Percentiles rank a stretch among this genome's conserved stretches.
Conservation (phyloP, 331 rosid species). For the Ulmus americana region DNA sequence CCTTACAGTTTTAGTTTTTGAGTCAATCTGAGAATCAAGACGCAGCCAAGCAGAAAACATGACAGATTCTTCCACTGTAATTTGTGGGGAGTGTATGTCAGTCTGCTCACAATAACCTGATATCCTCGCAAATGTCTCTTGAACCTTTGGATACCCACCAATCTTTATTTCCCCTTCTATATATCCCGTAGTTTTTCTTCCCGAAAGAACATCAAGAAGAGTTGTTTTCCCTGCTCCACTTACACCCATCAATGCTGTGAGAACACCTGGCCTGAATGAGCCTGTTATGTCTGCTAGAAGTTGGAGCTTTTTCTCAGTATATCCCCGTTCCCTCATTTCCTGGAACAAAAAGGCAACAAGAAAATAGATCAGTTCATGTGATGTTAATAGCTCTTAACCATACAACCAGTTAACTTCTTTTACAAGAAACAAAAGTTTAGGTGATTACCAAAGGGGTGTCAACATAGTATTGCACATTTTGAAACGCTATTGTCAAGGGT, state of each 20-base stretch:
- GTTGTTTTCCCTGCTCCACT: slow-evolving; percentile 68
- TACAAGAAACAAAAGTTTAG: neutral
- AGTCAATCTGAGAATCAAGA: slow-evolving; percentile 39
- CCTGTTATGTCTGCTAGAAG: slow-evolving; percentile 48
- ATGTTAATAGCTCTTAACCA: neutral
- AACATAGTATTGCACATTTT: slow-evolving; percentile 43
- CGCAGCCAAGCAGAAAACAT: slow-evolving; percentile 58
- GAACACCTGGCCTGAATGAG: slow-evolving; percentile 44
- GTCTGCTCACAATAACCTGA: slow-evolving; percentile 58
- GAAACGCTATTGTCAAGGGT: slow-evolving; percentile 39
- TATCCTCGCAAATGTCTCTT: slow-evolving; percentile 50
- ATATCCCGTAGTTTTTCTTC: slow-evolving; percentile 52
- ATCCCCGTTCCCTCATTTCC: slow-evolving; percentile 42
- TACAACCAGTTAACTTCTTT: neutral
- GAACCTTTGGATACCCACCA: slow-evolving; percentile 50
- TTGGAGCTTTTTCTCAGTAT: slow-evolving; percentile 38
- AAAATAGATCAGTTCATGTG: neutral
- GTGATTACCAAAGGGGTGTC: slow-evolving; percentile 29
- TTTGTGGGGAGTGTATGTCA: slow-evolving; percentile 53
- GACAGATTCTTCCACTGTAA: slow-evolving; percentile 56
- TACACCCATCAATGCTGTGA: slow-evolving; percentile 59
- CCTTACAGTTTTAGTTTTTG: slow-evolving; percentile 42
- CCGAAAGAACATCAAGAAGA: slow-evolving; percentile 50
- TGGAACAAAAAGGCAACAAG: slow-evolving; percentile 1
- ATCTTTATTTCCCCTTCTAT: slow-evolving; percentile 44